phyloP scores from a whole-genome alignment of 495 filamentous ascomycete genomes.

The Geopyxis carbonaria region DNA sequence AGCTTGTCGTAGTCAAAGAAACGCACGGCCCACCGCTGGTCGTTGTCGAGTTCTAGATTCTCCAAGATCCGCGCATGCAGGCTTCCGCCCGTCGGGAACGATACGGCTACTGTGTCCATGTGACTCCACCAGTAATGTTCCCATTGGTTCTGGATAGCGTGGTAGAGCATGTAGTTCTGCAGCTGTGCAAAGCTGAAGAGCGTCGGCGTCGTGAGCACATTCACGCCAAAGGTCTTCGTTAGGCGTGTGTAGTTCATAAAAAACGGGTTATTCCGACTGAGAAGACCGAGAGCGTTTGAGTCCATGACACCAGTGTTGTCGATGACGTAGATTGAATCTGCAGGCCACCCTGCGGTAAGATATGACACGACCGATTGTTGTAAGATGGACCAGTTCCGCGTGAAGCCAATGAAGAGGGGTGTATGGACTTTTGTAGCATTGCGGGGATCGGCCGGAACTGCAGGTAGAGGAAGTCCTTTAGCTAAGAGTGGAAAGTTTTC shows the following conservation, averaged over 20 bases:
- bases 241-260: constrained; percentile 41
- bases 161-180: constrained; percentile 42
- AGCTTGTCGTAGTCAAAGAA: constrained; percentile 45
- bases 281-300: constrained; percentile 33
- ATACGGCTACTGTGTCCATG: constrained; percentile 40
- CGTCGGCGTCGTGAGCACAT: constrained; percentile 39
- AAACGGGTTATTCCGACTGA: constrained; percentile 44
- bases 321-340: constrained; percentile 41
- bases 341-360: constrained; percentile 45
- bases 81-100: too few species aligned
- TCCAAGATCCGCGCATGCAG: too few species aligned
- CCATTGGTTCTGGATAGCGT: constrained; percentile 34
- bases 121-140: constrained; percentile 43
- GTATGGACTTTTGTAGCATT: too few species aligned
- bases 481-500: too few species aligned
- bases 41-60: constrained; percentile 20
- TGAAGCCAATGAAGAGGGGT: constrained; percentile 45
- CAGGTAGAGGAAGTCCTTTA: too few species aligned
- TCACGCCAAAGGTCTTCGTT: constrained; percentile 34
- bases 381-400: constrained; percentile 40
- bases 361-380: constrained; percentile 43
- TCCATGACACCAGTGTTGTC: constrained; percentile 48
- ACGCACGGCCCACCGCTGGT: constrained; percentile 32
- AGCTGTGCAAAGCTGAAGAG: constrained; percentile 45
- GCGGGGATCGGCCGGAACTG: too few species aligned